Conservation (phyloP, 768 basidiomycete species). For the Boletus huronensis region DNA sequence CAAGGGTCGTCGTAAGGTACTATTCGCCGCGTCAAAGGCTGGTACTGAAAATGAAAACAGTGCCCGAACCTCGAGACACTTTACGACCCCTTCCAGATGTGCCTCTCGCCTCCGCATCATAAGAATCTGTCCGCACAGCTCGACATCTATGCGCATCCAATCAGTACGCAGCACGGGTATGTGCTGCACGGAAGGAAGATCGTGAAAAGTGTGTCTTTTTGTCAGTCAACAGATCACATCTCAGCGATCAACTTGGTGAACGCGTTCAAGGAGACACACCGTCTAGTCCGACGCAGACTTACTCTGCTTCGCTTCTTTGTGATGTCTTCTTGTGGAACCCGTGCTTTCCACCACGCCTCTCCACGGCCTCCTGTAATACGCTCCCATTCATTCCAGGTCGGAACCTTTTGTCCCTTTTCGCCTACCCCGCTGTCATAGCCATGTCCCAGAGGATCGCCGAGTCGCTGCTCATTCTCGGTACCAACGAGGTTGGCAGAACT, state of each 20-base stretch:
- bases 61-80: conserved; percentile 50
- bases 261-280: conserved; percentile 6
- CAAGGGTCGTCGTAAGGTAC: conserved; percentile 52
- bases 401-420: conserved; percentile 35
- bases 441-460: not conserved
- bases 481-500: conserved; percentile 26
- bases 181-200: conserved; percentile 47
- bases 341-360: conserved; percentile 21
- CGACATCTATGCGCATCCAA: conserved; percentile 75
- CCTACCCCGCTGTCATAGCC: not conserved
- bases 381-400: conserved; percentile 47
- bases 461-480: conserved; percentile 16
- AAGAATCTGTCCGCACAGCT: conserved; percentile 69
- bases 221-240: not conserved
- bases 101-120: conserved; percentile 64
- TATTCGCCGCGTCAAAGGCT: conserved; percentile 19
- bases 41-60: conserved; percentile 7
- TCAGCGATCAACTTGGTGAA: not conserved
- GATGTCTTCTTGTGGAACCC: conserved; percentile 10
- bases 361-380: conserved; percentile 14
- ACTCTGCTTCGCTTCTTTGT: conserved; percentile 8
- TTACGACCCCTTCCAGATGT: conserved; percentile 62
- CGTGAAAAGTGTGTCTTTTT: conserved; percentile 69
- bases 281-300: conserved; percentile 27
- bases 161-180: conserved; percentile 52